These are phyloP conservation scores for Diophrys appendiculata DNA, from an alignment of 73 alveolate species.

Conservation along the genomic window DNA sequence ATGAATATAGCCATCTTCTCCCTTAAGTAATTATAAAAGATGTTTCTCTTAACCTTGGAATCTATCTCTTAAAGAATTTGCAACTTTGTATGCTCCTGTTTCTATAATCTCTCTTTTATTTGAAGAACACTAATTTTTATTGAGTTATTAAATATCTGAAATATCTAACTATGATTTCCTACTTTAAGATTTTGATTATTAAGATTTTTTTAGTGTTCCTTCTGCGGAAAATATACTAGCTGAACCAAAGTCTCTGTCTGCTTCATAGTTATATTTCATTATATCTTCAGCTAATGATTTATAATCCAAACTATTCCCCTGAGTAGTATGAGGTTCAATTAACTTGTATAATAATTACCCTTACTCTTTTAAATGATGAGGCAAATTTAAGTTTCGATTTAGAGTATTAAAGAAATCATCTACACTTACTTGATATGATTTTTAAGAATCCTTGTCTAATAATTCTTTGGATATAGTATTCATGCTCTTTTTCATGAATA, in stretches of 20 bases:
- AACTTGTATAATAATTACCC: not conserved
- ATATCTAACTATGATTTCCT: not conserved
- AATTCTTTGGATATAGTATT: slow-evolving; percentile 31
- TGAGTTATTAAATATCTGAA: not conserved
- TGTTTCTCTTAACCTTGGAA: not conserved
- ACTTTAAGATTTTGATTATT: not conserved
- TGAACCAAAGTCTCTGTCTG: slow-evolving; percentile 6
- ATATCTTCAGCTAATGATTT: slow-evolving; percentile 31
- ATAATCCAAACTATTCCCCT: slow-evolving; percentile 22
- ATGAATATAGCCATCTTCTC: slow-evolving; percentile 22
- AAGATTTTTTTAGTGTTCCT: not conserved
- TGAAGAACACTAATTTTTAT: not conserved
- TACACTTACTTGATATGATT: not conserved
- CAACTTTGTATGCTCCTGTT: not conserved
- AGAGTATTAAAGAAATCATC: slow-evolving; percentile 32
- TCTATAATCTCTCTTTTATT: not conserved
- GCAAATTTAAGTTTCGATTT: slow-evolving; percentile 23
- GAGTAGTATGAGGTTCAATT: slow-evolving; percentile 12
- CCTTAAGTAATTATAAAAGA: slow-evolving; percentile 9
- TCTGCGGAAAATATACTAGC: not conserved
- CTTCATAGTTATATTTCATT: slow-evolving; percentile 35
- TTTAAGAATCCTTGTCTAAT: slow-evolving; percentile 21
- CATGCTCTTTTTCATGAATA: slow-evolving; percentile 32
- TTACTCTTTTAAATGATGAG: slow-evolving; percentile 37
- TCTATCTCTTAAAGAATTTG: not conserved